Conservation (phyloP, 2,329 filamentous ascomycete genomes). For the Pestalotiopsis sp. region DNA sequence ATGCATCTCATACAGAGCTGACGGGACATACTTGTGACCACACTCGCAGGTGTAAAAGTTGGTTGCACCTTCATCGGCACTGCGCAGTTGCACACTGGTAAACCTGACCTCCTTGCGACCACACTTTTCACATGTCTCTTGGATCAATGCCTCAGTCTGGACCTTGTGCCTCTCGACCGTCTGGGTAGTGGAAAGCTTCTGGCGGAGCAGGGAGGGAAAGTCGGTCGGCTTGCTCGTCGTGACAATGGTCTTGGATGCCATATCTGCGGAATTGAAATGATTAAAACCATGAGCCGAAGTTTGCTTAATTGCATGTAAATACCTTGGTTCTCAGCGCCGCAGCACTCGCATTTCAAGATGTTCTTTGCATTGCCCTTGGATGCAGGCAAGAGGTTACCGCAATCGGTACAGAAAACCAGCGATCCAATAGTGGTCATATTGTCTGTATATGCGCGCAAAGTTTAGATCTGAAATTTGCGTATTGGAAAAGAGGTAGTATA, state of each 20-base stretch:
- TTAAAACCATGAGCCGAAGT: background rate
- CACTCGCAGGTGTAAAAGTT: slow-evolving; percentile 90
- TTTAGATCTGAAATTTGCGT: no score
- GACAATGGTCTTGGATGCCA: slow-evolving; percentile 59
- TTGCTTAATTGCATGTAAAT: background rate
- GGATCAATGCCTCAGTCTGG: slow-evolving; percentile 65
- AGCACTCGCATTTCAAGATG: slow-evolving; percentile 81
- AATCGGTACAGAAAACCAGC: slow-evolving; percentile 89
- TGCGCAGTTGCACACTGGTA: slow-evolving; percentile 81
- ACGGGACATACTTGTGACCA: slow-evolving; percentile 70
- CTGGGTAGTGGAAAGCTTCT: slow-evolving; percentile 87
- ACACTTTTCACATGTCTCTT: slow-evolving; percentile 74
- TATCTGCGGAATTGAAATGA: slow-evolving; percentile 4
- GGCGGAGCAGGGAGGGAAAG: slow-evolving; percentile 86
- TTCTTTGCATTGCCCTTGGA: slow-evolving; percentile 77
- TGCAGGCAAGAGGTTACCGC: slow-evolving; percentile 84
- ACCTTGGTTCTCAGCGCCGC: slow-evolving; percentile 85
- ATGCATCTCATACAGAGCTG: background rate
- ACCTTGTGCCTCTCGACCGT: slow-evolving; percentile 77
- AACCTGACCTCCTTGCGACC: slow-evolving; percentile 81
- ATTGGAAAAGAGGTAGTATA: no score
- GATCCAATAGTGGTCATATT: slow-evolving; percentile 88
- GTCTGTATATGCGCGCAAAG: background rate
- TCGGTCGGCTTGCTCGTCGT: slow-evolving; percentile 87
- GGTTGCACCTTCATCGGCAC: slow-evolving; percentile 93